Evolutionary conservation across 495 filamentous ascomycete species (phyloP).

Genomic region (Daldinia grandis): DNA sequence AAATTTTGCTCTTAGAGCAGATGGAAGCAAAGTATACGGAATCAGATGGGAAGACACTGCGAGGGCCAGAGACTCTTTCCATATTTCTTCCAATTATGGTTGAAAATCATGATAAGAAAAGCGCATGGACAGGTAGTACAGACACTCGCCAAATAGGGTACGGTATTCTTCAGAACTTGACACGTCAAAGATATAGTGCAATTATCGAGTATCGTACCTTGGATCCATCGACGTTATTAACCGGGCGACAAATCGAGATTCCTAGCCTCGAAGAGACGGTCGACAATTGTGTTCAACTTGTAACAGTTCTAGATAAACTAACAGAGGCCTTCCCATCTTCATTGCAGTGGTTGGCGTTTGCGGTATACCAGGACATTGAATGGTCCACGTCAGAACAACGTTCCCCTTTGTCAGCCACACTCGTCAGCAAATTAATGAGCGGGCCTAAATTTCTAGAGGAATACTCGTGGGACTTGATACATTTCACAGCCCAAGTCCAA

Average conservation of each 20-base stretch:
- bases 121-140: constrained; percentile 70
- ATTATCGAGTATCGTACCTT: constrained; percentile 61
- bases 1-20: constrained; percentile 34
- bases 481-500: constrained; percentile 70
- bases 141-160: constrained; percentile 66
- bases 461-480: constrained; percentile 67
- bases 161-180: constrained; percentile 58
- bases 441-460: constrained; percentile 21
- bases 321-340: constrained; percentile 6
- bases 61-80: constrained; percentile 42
- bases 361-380: constrained; percentile 54
- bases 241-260: constrained; percentile 44
- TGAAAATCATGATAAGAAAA: constrained; percentile 48
- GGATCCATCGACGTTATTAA: constrained; percentile 44
- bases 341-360: constrained; percentile 50
- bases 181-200: constrained; percentile 23
- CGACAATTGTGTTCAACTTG: constrained; percentile 34
- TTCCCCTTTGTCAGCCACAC: constrained; percentile 22
- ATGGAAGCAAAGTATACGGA: background rate
- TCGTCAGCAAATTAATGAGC: constrained; percentile 9
- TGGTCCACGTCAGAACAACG: constrained; percentile 42
- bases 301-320: constrained; percentile 24
- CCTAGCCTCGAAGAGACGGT: constrained; percentile 26
- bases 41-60: constrained; percentile 7
- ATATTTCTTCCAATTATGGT: constrained; percentile 44